Evolutionary conservation across 1,284 basidiomycete species (phyloP), one percentile per base, ranked within the genome.

Genomic region (Cutaneotrichosporon cyanovorans): DNA sequence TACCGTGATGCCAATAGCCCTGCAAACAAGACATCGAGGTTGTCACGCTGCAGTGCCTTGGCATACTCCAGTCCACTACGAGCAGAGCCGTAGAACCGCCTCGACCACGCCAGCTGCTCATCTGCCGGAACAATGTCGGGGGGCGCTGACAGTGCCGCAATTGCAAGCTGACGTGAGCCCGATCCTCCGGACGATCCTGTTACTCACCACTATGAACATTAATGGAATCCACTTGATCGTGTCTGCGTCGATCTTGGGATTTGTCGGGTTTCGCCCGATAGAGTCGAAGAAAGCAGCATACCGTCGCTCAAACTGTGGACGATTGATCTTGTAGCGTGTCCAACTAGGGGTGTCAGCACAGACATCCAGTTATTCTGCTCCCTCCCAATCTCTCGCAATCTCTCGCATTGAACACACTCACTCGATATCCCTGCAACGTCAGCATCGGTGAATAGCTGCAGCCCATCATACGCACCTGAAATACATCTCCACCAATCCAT

Each of bases 321-420:
- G 61, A 53, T 72, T 71, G 56, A 73, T 69, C 46, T 73, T 71
- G 49, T 73, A 73, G n/a, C 72, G 54, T 4, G 72, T 73, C 72
- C 72, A 73, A 60, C 70, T 72, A 48, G 9, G n/a, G 14, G n/a
- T 34, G 16, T 34, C 8, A 15, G 35, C 18, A 20, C 14, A 32
- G 22, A 31, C 32, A 7, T 23, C 30, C 30, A 15, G 5, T n/a
- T 10, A 28, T 21, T 30, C 38, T 23, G 9, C 14, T 30, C 11
- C 25, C 4, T 8, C 38, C 23, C 38, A 9, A 28, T 18, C 35
- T 5, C 9, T 9, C 38, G 18, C 21, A 16, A 19, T 28, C 30
- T 34, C 19, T 6, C 20, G 16, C 18, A n/a, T 12, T 5, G 21
- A 16, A n/a, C 21, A n/a, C 16, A 50, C 48, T 31, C 40, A 53